Conservation (phyloP, 2,329 filamentous ascomycete species). For the Ustulina deusta region DNA sequence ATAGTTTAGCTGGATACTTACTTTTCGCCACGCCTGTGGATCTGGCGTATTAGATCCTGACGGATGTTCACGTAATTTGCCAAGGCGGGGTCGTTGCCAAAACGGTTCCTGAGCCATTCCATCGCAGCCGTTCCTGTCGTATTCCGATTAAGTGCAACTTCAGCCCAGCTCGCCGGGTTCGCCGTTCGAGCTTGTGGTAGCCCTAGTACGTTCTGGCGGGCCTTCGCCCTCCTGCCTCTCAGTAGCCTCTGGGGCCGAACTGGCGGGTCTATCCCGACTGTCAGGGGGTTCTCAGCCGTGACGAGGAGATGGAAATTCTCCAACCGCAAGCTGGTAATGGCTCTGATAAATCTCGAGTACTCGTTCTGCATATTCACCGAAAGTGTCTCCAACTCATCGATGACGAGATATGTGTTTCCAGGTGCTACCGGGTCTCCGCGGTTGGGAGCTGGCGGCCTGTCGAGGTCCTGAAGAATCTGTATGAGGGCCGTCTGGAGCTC, state of each 20-base stretch:
- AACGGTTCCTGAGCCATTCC: slow-evolving; percentile 27
- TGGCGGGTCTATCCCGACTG: slow-evolving; percentile 8
- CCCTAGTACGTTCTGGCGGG: background rate
- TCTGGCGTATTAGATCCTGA: background rate
- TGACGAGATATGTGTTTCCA: slow-evolving; percentile 36
- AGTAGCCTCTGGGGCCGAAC: background rate
- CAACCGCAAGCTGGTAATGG: slow-evolving; percentile 2
- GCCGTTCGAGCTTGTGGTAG: background rate
- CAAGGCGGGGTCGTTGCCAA: slow-evolving; percentile 11
- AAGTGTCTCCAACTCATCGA: slow-evolving; percentile 35
- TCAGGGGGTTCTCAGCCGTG: background rate
- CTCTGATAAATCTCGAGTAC: slow-evolving; percentile 30
- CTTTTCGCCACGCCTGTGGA: background rate
- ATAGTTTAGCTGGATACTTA: background rate
- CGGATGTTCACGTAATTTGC: background rate
- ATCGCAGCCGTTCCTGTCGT: background rate
- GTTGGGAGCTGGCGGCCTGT: background rate
- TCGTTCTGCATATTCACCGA: slow-evolving; percentile 7
- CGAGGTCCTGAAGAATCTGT: slow-evolving; percentile 21
- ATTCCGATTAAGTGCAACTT: slow-evolving; percentile 5
- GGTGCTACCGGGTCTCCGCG: slow-evolving; percentile 14
- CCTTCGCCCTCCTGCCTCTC: background rate
- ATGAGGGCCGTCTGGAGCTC: slow-evolving; percentile 32
- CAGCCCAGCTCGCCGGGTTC: slow-evolving; percentile 1
- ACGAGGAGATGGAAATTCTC: slow-evolving; percentile 35